Percentiles rank a stretch among this genome's conserved stretches.
These are phyloP conservation scores for Cinnamomum chago DNA, from an alignment of 164 flowering plant genomes.

Conservation along the genomic window DNA sequence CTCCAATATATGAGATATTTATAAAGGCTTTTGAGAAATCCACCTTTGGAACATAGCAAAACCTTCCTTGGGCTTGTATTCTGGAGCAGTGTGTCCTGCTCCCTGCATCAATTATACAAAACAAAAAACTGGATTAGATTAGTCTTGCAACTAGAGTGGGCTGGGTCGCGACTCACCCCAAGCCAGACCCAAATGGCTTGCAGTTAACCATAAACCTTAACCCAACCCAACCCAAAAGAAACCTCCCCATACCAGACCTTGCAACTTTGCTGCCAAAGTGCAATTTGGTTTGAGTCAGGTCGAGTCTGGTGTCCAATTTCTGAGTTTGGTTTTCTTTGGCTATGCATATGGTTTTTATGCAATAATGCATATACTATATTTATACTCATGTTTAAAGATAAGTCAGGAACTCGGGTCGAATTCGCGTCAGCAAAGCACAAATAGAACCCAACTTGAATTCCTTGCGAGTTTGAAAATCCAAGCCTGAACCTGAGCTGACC, in stretches of 20 bases:
- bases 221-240: neutral
- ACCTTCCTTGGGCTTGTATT: slow-evolving; percentile 17
- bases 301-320: no score
- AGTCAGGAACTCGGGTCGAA: no score
- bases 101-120: slow-evolving; percentile 9
- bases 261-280: neutral
- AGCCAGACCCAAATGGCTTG: no score
- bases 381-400: neutral
- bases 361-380: no score
- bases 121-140: no score
- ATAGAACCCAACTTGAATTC: neutral
- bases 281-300: no score
- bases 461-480: no score
- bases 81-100: slow-evolving; percentile 16
- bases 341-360: neutral
- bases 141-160: no score
- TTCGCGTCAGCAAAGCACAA: no score
- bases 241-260: neutral
- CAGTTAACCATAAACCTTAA: no score
- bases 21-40: slow-evolving; percentile 15
- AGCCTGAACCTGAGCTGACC: no score
- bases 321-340: neutral
- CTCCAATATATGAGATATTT: neutral
- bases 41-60: slow-evolving; percentile 14
- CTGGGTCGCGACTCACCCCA: no score